Conservation (phyloP, 108 stramenopile genomes). For the Nitzschia sp. region DNA sequence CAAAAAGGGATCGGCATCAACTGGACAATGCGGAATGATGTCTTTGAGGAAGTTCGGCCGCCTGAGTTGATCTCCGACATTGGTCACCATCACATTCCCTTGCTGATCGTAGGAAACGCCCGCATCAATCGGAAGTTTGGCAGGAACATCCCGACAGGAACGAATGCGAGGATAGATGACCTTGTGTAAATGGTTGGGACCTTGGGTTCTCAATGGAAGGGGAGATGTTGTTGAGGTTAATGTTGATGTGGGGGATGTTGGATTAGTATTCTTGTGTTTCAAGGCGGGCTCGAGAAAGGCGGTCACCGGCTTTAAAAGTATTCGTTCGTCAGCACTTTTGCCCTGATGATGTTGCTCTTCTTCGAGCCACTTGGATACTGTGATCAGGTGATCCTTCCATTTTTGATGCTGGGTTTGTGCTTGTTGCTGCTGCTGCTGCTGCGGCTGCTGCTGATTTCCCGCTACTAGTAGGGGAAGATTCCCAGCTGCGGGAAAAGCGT, state of each 20-base stretch:
- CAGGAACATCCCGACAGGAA: constrained; percentile 69
- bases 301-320: neutral
- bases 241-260: neutral
- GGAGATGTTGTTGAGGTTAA: constrained; percentile 16
- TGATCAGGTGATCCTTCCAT: neutral
- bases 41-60: constrained; percentile 40
- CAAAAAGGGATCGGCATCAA: constrained; percentile 71
- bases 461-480: too few species aligned
- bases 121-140: constrained; percentile 60
- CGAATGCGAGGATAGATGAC: constrained; percentile 29
- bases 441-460: too few species aligned
- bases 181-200: constrained; percentile 44
- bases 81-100: constrained; percentile 40
- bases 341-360: neutral
- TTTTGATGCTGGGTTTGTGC: neutral
- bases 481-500: neutral
- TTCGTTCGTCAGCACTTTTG: neutral
- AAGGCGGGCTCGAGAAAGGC: constrained; percentile 4
- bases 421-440: too few species aligned
- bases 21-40: constrained; percentile 62
- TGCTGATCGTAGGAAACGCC: constrained; percentile 35
- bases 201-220: constrained; percentile 56
- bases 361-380: neutral
- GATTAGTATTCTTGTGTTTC: neutral
- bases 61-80: constrained; percentile 49